Base-by-base conservation (phyloP, 805 yeast species). In the Brettanomyces anomalus region DNA sequence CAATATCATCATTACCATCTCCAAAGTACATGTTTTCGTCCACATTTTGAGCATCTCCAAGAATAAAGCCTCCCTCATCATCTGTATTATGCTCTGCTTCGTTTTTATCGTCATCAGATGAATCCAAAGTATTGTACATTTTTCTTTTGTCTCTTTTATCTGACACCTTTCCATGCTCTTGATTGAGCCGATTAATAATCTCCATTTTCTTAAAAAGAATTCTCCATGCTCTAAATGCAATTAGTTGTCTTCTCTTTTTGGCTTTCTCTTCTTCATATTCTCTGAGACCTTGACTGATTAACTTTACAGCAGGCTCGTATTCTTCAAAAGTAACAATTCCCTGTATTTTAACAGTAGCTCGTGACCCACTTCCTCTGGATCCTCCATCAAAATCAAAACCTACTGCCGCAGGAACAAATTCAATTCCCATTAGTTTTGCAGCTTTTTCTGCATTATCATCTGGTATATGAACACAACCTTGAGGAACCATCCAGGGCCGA, bases 331-430 rank as follows among this genome's bases (percentile, higher is more conserved):
- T 81, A 2, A 93, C 81, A 20, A 87, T 73, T 3, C 97, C 97
- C 4, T 79, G 77, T 35, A 78, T 72, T 42, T 68, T 66, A 0
- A 94, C 90, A 10, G 77, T 79, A 0, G 83, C 79, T 2, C 56
- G 50, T 8, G 51, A 45, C 10, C 19, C n/a, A 31, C 55, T 53
- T 24, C 68, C 59, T 36, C 68, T 57, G 36, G 63, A 60, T 24
- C 69, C 72, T 1, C 56, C 54, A 3, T 49, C 51, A 61, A 85
- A 93, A 43, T 86, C 93, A 63, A 93, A 90, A 0, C 89, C 86
- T 2, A 81, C 80, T 2, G 88, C 89, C 0, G 97, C 97, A 39
- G 77, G 80, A 0, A 95, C 97, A 64, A 71, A 87, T 49, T 86
- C 95, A 5, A 90, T 70, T 0, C 74, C 77, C 10, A 89, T 53